phyloP scores from a whole-genome alignment of 805 yeast genomes.

The Candida sphagnicola region DNA sequence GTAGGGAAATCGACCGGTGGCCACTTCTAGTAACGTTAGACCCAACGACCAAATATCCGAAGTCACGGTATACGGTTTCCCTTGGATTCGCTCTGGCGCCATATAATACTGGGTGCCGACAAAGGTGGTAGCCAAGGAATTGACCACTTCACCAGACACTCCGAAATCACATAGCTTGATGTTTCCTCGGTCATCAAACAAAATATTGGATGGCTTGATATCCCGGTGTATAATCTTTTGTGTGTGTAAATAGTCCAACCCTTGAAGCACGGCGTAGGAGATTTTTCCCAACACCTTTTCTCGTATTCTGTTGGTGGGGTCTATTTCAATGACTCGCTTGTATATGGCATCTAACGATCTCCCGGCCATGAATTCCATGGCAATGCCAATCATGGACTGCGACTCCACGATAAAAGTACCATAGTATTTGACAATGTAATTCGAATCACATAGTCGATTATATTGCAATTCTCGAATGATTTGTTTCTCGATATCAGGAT shows the following conservation, averaged over 20 bases:
- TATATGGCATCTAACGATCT: slow-evolving; percentile 88
- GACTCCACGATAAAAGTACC: slow-evolving; percentile 84
- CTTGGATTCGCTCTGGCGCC: slow-evolving; percentile 98
- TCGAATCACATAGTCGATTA: slow-evolving; percentile 76
- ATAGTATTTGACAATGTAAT: slow-evolving; percentile 84
- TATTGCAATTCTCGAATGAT: slow-evolving; percentile 87
- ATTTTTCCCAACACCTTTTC: slow-evolving; percentile 90
- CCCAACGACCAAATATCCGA: slow-evolving; percentile 98
- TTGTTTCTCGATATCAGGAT: slow-evolving; percentile 85
- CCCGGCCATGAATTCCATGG: slow-evolving; percentile 98
- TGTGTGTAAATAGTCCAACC: slow-evolving; percentile 83
- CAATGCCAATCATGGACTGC: slow-evolving; percentile 79
- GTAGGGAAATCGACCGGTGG: slow-evolving; percentile 87
- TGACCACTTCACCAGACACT: slow-evolving; percentile 94
- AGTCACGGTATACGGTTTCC: slow-evolving; percentile 91
- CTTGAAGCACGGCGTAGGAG: slow-evolving; percentile 80
- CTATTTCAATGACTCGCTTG: slow-evolving; percentile 61
- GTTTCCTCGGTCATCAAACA: slow-evolving; percentile 70
- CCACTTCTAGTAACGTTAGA: slow-evolving; percentile 75
- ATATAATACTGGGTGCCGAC: slow-evolving; percentile 97
- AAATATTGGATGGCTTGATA: slow-evolving; percentile 91
- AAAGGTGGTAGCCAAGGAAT: slow-evolving; percentile 92
- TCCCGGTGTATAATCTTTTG: slow-evolving; percentile 90
- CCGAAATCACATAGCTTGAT: slow-evolving; percentile 97
- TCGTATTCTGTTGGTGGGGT: slow-evolving; percentile 77